Conservation (phyloP, 768 basidiomycete species). For the Filobasidium floriforme region DNA sequence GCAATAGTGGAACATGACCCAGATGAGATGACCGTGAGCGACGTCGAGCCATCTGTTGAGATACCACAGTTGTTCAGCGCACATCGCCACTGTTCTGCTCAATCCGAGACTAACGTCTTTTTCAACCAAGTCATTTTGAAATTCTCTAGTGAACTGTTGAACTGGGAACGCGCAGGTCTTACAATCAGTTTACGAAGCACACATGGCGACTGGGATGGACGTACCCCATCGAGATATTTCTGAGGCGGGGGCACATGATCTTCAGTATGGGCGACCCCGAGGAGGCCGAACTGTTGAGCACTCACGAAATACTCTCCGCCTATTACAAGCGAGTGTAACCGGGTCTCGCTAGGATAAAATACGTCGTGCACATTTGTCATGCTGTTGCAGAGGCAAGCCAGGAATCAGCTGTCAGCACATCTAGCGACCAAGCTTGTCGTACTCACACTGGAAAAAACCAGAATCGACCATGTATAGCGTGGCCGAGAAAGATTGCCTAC, state of each 20-base stretch:
- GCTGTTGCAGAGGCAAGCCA: conserved; percentile 17
- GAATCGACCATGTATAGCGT: background rate
- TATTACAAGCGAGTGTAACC: conserved; percentile 34
- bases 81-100: background rate
- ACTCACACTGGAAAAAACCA: conserved; percentile 2
- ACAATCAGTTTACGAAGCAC: background rate
- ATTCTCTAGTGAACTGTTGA: conserved; percentile 21
- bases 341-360: conserved; percentile 34
- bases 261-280: too few species aligned
- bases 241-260: conserved; percentile 12
- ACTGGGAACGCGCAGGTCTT: background rate
- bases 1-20: conserved; percentile 23
- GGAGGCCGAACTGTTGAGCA: background rate
- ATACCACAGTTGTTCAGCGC: too few species aligned
- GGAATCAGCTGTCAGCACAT: background rate
- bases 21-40: conserved; percentile 11
- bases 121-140: conserved; percentile 21
- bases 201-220: conserved; percentile 4
- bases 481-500: conserved; percentile 4
- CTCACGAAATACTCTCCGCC: conserved; percentile 35
- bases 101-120: conserved; percentile 2
- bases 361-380: conserved; percentile 44
- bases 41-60: conserved; percentile 10
- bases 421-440: background rate
- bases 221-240: conserved; percentile 38